Conservation (phyloP, 305 asterid species). For the Fraxinus velutina region DNA sequence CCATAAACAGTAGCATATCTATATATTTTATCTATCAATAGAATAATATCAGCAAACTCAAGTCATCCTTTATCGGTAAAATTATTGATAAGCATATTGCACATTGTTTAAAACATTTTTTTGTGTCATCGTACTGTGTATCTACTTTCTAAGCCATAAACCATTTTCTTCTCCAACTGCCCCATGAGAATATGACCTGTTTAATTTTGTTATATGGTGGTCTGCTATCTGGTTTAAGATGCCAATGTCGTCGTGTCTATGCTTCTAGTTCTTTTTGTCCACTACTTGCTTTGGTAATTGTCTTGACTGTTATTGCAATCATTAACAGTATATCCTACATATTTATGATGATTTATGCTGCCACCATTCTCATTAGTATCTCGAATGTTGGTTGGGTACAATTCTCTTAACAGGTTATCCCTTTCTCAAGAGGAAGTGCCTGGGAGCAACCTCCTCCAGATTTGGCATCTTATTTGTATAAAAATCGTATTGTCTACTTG, state of each 20-base stretch:
- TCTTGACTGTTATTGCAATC: neutral
- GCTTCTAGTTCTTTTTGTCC: neutral
- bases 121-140: neutral
- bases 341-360: neutral
- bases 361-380: slow-evolving; percentile 1
- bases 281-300: neutral
- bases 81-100: neutral
- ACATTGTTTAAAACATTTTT: neutral
- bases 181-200: neutral
- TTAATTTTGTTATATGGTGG: neutral
- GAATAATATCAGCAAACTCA: neutral
- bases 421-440: slow-evolving; percentile 75
- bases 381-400: slow-evolving; percentile 12
- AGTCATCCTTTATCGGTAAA: neutral
- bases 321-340: neutral
- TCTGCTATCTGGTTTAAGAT: neutral
- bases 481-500: slow-evolving; percentile 85
- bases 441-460: slow-evolving; percentile 96
- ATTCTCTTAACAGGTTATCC: slow-evolving; percentile 67
- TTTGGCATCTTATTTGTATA: slow-evolving; percentile 80
- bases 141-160: neutral
- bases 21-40: neutral
- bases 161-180: neutral
- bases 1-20: neutral
- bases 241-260: neutral